phyloP scores from a whole-genome alignment of 805 yeast species.

The Sugiyamaella lignohabitans region DNA sequence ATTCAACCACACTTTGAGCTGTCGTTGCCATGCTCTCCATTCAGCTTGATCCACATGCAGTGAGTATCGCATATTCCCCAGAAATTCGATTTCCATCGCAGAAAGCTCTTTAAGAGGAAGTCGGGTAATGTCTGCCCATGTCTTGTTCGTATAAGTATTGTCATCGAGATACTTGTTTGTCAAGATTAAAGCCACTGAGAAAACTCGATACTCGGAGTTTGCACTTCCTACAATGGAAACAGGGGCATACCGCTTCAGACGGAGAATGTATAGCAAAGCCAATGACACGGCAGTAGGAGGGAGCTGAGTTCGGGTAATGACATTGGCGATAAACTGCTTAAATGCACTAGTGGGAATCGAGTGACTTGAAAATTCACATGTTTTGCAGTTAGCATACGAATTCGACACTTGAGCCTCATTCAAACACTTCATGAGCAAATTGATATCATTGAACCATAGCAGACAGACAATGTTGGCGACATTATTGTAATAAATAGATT shows the following conservation, averaged over 20 bases:
- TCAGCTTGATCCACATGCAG: constrained; percentile 35
- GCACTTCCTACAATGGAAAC: constrained; percentile 24
- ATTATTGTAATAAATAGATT: constrained; percentile 18
- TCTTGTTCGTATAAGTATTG: constrained; percentile 82
- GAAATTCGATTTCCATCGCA: constrained; percentile 62
- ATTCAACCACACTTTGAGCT: constrained; percentile 20
- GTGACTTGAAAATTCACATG: constrained; percentile 1
- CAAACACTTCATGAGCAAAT: constrained; percentile 4
- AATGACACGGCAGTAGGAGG: constrained; percentile 29
- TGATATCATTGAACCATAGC: constrained; percentile 27
- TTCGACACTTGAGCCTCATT: not conserved
- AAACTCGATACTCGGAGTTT: constrained; percentile 32
- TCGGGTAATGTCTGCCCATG: constrained; percentile 89
- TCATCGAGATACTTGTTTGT: constrained; percentile 93
- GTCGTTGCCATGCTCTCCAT: constrained; percentile 27
- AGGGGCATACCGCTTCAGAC: constrained; percentile 24
- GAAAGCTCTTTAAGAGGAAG: constrained; percentile 52
- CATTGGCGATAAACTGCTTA: constrained; percentile 23
- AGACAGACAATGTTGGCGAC: constrained; percentile 28
- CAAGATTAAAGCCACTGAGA: constrained; percentile 62
- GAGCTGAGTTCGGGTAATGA: constrained; percentile 28
- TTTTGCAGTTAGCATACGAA: not conserved
- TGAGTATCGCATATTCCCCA: constrained; percentile 51
- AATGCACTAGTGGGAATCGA: constrained; percentile 24
- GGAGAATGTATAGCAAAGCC: constrained; percentile 30